Percentiles rank a stretch among this genome's conserved stretches.
Evolutionary conservation across 2,329 filamentous ascomycete genomes (phyloP).

Genomic region (Colletotrichum lupini): DNA sequence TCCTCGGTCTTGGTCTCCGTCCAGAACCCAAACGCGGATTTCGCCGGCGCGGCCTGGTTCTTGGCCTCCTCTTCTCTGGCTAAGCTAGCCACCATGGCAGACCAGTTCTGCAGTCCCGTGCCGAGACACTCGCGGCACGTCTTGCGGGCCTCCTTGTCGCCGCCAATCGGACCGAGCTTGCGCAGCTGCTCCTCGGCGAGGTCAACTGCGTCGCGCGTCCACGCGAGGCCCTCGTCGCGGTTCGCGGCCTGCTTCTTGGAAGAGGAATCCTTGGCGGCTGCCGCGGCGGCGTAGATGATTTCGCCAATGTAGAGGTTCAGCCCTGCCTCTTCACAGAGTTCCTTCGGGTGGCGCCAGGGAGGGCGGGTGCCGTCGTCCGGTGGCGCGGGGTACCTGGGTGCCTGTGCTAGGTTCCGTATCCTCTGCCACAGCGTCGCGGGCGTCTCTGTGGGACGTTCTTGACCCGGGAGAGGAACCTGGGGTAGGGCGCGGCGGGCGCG

Average conservation of each 20-base stretch:
- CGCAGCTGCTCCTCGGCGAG: constrained; percentile 77
- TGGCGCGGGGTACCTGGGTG: constrained; percentile 76
- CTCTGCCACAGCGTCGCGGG: constrained; percentile 23
- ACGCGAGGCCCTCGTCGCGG: constrained; percentile 80
- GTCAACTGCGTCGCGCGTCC: constrained; percentile 91
- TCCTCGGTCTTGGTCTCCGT: constrained; percentile 47
- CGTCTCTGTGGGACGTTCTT: constrained; percentile 12
- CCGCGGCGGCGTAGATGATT: constrained; percentile 74
- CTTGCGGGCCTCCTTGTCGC: constrained; percentile 46
- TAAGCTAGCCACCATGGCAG: constrained; percentile 78
- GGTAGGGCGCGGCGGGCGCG: constrained; percentile 76
- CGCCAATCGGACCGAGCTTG: constrained; percentile 43
- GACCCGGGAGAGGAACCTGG: constrained; percentile 44
- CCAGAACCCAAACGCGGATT: constrained; percentile 54
- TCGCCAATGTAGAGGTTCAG: constrained; percentile 93
- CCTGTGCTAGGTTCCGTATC: constrained; percentile 43
- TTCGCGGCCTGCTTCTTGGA: constrained; percentile 42
- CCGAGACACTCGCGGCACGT: constrained; percentile 82
- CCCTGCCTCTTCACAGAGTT: constrained; percentile 85
- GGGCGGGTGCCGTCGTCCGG: constrained; percentile 76
- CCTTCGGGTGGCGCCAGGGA: constrained; percentile 71
- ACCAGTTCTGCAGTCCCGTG: constrained; percentile 85
- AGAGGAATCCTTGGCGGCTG: constrained; percentile 58
- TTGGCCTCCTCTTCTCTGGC: constrained; percentile 60
- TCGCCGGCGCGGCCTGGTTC: constrained; percentile 41